A percentile compares a stretch with the other conserved stretches of the same genome.
phyloP scores from a whole-genome alignment of 192 early-diverging fungal species.

The Martensiomyces pterosporus region DNA sequence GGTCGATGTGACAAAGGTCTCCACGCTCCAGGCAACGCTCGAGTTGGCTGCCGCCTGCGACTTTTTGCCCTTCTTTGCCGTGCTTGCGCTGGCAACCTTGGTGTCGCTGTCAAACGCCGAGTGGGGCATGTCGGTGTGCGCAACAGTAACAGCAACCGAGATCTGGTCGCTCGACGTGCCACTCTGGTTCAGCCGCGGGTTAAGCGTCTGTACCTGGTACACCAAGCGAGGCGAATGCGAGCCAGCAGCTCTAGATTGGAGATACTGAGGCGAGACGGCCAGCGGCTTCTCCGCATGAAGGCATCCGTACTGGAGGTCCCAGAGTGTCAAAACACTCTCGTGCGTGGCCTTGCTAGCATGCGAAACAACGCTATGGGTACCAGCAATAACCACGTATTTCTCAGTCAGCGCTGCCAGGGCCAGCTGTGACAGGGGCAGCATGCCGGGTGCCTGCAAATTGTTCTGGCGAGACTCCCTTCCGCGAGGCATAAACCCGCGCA shows the following conservation, averaged over 20 bases:
- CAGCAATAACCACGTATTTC: slow-evolving; percentile 42
- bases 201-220: slow-evolving; percentile 42
- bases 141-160: slow-evolving; percentile 34
- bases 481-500: slow-evolving; percentile 48
- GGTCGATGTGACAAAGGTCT: slow-evolving; percentile 36
- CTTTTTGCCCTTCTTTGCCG: slow-evolving; percentile 8
- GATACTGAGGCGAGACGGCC: slow-evolving; percentile 14
- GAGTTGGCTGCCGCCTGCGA: neutral
- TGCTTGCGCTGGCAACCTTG: neutral
- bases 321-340: slow-evolving; percentile 44
- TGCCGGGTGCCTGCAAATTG: slow-evolving; percentile 9
- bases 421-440: slow-evolving; percentile 37
- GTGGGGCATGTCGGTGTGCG: slow-evolving; percentile 30
- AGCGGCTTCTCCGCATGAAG: slow-evolving; percentile 42
- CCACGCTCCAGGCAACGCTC: slow-evolving; percentile 23
- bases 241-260: slow-evolving; percentile 15
- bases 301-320: slow-evolving; percentile 51
- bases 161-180: slow-evolving; percentile 42
- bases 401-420: slow-evolving; percentile 38
- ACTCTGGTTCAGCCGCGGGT: slow-evolving; percentile 23
- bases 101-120: slow-evolving; percentile 20
- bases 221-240: slow-evolving; percentile 27
- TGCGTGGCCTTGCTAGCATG: slow-evolving; percentile 40
- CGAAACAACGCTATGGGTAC: slow-evolving; percentile 48
- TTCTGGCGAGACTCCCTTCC: slow-evolving; percentile 1